Base-by-base conservation (phyloP, 2,329 filamentous ascomycete genomes). In the Aureobasidium sp. region DNA sequence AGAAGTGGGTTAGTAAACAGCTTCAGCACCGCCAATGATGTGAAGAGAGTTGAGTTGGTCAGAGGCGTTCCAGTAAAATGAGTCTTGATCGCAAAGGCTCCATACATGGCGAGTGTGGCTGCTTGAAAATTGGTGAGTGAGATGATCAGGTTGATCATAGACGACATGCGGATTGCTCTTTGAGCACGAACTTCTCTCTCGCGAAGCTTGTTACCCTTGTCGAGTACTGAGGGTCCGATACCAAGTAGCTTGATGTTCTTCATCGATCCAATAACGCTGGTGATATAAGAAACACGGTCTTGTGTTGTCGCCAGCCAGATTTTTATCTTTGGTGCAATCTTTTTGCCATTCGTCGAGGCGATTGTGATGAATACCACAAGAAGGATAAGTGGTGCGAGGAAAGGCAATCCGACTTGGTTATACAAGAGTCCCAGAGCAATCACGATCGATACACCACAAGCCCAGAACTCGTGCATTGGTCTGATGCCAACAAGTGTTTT, bases 201-300 rank as follows among this genome's bases (percentile, higher is more conserved):
- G 9, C 69, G 62, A 11, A 70, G 57, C 1, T 59, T 61, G 3
- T 65, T 66, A 12, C 69, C 60, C 61, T 65, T 66, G 8, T 62
- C 52, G 11, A 64, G 65, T 8, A 70, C 65, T 0, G 61, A 64
- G 14, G 64, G 63, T 6, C 64, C 63, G n/a, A 70, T 56, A 5
- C 68, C 68, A 29, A 70, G 64, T 60, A 70, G 66, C 42, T 69
- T 66, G 39, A 70, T 64, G 12, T 68, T 69, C 61, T 70, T 70
- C 59, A 69, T 67, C 9, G 62, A 63, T 11, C 63, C 66, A 4
- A 66, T 65, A 11, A 65, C 63, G 35, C 65, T 63, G 9, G 68
- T 62, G 49, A 70, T 66, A 5, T 66, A 64, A 1, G 65, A 67
- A 3, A 70, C 66, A n/a, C 69, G 62, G 9, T 56, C 61, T 42